These are phyloP conservation scores for Massarina eburnea DNA, from an alignment of 2,329 filamentous ascomycete species.

Conservation along the genomic window DNA sequence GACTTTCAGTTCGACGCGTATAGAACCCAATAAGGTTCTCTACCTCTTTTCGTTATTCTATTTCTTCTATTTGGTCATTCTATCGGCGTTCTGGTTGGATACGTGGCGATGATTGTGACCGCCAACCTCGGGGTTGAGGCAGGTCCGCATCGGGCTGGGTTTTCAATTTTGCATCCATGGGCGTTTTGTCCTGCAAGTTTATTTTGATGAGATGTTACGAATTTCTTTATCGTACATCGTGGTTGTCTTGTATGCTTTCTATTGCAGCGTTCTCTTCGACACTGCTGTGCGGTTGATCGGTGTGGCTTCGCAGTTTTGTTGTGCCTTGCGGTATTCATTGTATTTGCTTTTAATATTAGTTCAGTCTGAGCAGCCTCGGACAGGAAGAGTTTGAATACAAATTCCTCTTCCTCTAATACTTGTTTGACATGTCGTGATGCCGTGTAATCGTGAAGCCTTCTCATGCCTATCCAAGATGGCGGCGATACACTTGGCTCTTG, in stretches of 20 bases:
- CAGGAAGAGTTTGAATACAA: background rate
- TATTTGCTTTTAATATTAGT: background rate
- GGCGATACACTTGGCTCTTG: background rate
- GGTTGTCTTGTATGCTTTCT: background rate
- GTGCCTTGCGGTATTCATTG: background rate
- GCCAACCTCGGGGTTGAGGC: no score
- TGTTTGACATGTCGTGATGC: background rate
- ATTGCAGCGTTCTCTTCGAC: background rate
- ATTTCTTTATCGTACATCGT: background rate
- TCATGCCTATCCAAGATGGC: no score
- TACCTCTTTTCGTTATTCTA: background rate
- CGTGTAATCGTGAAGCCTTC: background rate
- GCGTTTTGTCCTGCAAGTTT: background rate
- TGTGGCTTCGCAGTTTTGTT: background rate
- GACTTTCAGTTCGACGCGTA: constrained; percentile 35
- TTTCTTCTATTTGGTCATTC: background rate
- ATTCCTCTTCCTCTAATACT: background rate
- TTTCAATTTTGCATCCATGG: background rate
- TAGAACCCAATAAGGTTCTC: constrained; percentile 15
- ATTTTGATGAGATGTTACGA: background rate
- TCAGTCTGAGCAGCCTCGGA: background rate
- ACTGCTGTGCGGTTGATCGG: background rate
- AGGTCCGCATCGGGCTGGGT: no score
- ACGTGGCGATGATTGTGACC: background rate
- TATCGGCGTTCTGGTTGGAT: background rate